Percentiles rank a stretch among this genome's conserved stretches.
Evolutionary conservation across 768 basidiomycete genomes (phyloP).

Genomic region (Pisolithus microcarpus): DNA sequence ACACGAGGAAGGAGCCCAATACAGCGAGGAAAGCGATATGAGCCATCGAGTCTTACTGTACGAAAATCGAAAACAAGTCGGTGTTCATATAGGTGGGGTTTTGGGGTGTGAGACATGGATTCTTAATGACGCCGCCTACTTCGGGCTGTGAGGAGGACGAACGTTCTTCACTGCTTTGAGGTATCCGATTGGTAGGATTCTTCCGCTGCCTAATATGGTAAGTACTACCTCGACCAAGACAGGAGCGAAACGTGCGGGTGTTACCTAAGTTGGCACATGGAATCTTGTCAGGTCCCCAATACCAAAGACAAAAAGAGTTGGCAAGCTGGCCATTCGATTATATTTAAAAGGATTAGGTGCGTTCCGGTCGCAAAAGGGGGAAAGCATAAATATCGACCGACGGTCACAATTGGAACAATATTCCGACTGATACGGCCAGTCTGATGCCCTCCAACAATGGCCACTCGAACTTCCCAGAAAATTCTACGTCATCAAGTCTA

Average conservation of each 20-base stretch:
- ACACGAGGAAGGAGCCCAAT: conserved; percentile 7
- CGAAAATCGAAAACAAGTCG: neutral
- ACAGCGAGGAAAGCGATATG: conserved; percentile 2
- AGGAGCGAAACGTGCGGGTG: neutral
- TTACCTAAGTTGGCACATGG: neutral
- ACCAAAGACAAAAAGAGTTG: neutral
- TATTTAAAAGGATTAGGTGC: too few species aligned
- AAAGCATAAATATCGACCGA: neutral
- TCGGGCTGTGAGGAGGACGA: neutral
- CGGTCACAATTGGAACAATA: neutral
- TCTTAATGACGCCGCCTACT: too few species aligned
- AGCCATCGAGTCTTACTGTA: neutral
- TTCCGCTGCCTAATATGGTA: neutral
- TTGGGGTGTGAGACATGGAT: neutral
- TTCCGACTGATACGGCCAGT: neutral
- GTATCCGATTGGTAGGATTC: neutral
- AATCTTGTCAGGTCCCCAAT: too few species aligned
- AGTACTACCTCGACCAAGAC: neutral
- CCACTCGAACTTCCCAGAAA: too few species aligned
- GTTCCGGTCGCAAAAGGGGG: too few species aligned
- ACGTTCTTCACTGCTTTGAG: neutral
- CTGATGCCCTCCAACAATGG: too few species aligned
- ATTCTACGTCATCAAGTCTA: too few species aligned
- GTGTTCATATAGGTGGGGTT: neutral
- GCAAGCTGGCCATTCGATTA: too few species aligned